Evolutionary conservation across 352 stramenopile species (phyloP), one percentile per base, ranked within the genome.

Genomic region (Phytophthora nicotianae): DNA sequence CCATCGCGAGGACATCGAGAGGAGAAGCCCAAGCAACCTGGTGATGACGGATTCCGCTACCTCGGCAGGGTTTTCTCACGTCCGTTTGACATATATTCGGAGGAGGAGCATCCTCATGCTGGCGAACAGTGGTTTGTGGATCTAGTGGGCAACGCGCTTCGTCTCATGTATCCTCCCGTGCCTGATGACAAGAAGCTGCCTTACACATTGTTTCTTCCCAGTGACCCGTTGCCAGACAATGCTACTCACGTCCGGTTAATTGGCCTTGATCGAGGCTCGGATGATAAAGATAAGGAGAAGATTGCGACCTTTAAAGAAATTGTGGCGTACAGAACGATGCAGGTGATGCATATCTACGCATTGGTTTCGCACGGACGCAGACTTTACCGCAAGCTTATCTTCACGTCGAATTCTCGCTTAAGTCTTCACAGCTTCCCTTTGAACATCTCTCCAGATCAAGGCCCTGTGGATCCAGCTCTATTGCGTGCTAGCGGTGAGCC

Each of bases 301-400:
- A 78, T 94, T 29, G 60, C 75, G 20, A 99, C 96, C 0, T 93
- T 99, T 46, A 99, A 99, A 63, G 97, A 99, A 77, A 90, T 99
- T 40, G 78, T 99, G 14, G 94, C 98, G 5, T 98, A 97, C 55
- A 83, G 97, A 42, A 57, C 72, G 14, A 78, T 90, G 60, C 68
- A 98, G 40, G 84, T 98, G 19, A 89, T 99, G 33, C 96, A 98
- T 40, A 86, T 99, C 17, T 99, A 97, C 74, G 95, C 98, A 48
- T 83, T 99, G 17, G 88, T 99, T 13, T 97, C 98, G 47, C 92
- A 99, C 68, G 98, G 96, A 5, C 86, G 98, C 20, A 83, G 96
- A 11, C 93, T 99, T 64, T 98, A 99, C 68, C 83, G 97, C 4
- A 97, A 98, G 38, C 81, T 99, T 10, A 91, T 99, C 33, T 99